Evolutionary conservation across 108 stramenopile species (phyloP).

Genomic region (Fragilariopsis cylindrus): DNA sequence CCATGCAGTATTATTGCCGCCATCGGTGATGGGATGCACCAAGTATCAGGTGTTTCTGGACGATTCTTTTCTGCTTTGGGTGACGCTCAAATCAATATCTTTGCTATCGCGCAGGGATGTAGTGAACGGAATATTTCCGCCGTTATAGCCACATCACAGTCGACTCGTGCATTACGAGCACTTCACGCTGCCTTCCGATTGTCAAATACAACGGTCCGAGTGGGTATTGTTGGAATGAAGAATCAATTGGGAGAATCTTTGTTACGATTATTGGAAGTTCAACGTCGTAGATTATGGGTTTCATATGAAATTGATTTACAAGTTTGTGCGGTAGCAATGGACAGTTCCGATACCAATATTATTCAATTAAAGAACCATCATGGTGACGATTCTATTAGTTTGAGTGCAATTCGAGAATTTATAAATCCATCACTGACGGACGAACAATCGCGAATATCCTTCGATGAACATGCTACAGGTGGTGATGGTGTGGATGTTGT

Average conservation of each 20-base stretch:
- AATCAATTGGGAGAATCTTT: slow-evolving; percentile 61
- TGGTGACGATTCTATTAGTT: slow-evolving; percentile 52
- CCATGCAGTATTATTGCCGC: slow-evolving; percentile 92
- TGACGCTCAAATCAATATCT: slow-evolving; percentile 81
- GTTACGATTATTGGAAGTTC: slow-evolving; percentile 58
- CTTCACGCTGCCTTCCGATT: slow-evolving; percentile 85
- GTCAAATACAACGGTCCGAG: slow-evolving; percentile 66
- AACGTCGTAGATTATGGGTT: slow-evolving; percentile 45
- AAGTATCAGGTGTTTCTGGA: slow-evolving; percentile 75
- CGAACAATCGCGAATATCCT: slow-evolving; percentile 15
- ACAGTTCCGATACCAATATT: slow-evolving; percentile 34
- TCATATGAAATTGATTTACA: slow-evolving; percentile 76
- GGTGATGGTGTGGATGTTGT: slow-evolving; percentile 5
- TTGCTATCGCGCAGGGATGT: slow-evolving; percentile 83
- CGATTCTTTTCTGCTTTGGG: slow-evolving; percentile 87
- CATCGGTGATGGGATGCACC: slow-evolving; percentile 85
- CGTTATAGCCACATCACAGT: slow-evolving; percentile 59
- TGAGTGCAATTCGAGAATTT: slow-evolving; percentile 21
- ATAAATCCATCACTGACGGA: slow-evolving; percentile 14
- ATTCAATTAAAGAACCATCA: slow-evolving; percentile 40
- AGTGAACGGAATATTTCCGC: slow-evolving; percentile 86
- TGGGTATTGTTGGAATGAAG: slow-evolving; percentile 70
- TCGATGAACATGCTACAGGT: slow-evolving; percentile 5
- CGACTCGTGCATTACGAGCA: slow-evolving; percentile 83
- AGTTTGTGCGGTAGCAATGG: slow-evolving; percentile 50